Base-by-base conservation (phyloP, 1,139 yeast species). In the Meyerozyma athensensis region DNA sequence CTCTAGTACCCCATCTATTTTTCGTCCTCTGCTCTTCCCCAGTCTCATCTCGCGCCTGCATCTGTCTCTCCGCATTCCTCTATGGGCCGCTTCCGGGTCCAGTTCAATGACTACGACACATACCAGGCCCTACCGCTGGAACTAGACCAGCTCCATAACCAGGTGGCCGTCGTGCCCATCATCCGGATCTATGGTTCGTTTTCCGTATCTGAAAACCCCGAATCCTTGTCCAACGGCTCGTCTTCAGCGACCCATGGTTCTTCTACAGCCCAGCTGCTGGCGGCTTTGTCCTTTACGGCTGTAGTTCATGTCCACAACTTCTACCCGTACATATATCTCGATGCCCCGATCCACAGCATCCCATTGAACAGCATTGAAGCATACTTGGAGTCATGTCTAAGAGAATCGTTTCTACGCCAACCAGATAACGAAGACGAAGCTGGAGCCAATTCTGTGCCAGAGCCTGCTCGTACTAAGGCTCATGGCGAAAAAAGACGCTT, bases 241-340 rank as follows among this genome's bases (percentile, higher is more conserved):
- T 12, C 26, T 9, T 19, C 34, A 28, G 5, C 31, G 17, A 19
- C 8, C 8, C 8, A 19, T 24, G 4, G 17, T 13, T 24, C 28
- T 12, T n/a, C 28, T 5, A 13, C 20, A 12, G 26, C 23, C n/a
- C n/a, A 6, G 22, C 31, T 33, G 10, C 37, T 39, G 38, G 39
- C 30, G 36, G 36, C 30, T 18, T 28, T 33, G 9, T 41, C 45
- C 22, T 53, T 50, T 45, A 63, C 65, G 42, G 50, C 62, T 0
- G 42, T 69, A 21, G 52, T 85, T 1, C 97, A 92, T 55, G 65
- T 94, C 8, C 97, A 90, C 61, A 92, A 94, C 38, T 77, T 77
- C 18, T 86, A 71, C 46, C 98, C 97, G 0, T 92, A 92, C 52
- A 49, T 92, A 6, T 89, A 74, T 52, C 65, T 90, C 3, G 79